Evolutionary conservation across 495 filamentous ascomycete species (phyloP).

Genomic region (Annulohypoxylon nitens): DNA sequence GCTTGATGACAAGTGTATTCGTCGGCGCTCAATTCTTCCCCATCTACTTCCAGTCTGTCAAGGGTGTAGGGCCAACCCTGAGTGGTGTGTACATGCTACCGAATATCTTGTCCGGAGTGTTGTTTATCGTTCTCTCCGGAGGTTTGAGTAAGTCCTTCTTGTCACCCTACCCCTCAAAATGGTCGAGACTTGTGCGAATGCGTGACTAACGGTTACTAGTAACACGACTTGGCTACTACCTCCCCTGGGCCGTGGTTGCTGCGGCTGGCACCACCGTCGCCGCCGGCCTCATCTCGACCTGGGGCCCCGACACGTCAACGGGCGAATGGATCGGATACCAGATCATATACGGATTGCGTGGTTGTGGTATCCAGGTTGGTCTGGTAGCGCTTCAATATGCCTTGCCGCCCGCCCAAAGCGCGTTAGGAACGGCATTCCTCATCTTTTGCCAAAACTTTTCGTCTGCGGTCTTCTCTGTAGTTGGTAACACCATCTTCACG

Average conservation of each 20-base stretch:
- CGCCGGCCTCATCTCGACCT: conserved; percentile 66
- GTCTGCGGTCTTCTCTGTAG: conserved; percentile 65
- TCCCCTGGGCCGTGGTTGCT: conserved; percentile 63
- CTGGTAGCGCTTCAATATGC: conserved; percentile 68
- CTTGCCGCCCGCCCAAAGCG: conserved; percentile 59
- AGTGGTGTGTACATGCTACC: conserved; percentile 68
- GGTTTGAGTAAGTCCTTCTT: conserved; percentile 55
- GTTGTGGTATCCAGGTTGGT: conserved; percentile 64
- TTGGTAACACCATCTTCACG: conserved; percentile 65
- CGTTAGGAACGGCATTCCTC: conserved; percentile 65
- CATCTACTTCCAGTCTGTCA: conserved; percentile 77
- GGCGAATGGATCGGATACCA: conserved; percentile 73
- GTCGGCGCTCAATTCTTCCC: conserved; percentile 63
- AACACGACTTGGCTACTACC: conserved; percentile 63
- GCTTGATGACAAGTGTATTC: conserved; percentile 47
- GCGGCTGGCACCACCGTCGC: conserved; percentile 69
- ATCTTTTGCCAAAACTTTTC: conserved; percentile 68
- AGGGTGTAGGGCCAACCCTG: conserved; percentile 61
- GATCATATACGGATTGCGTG: conserved; percentile 67
- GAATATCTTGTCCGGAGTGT: conserved; percentile 63
- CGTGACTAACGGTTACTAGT: conserved; percentile 47
- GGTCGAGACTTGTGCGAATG: background rate
- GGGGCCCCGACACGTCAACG: conserved; percentile 57
- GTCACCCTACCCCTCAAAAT: background rate
- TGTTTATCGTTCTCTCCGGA: conserved; percentile 64